These are phyloP conservation scores for Fusarium annulatum DNA, from an alignment of 2,329 filamentous ascomycete species.

Conservation along the genomic window DNA sequence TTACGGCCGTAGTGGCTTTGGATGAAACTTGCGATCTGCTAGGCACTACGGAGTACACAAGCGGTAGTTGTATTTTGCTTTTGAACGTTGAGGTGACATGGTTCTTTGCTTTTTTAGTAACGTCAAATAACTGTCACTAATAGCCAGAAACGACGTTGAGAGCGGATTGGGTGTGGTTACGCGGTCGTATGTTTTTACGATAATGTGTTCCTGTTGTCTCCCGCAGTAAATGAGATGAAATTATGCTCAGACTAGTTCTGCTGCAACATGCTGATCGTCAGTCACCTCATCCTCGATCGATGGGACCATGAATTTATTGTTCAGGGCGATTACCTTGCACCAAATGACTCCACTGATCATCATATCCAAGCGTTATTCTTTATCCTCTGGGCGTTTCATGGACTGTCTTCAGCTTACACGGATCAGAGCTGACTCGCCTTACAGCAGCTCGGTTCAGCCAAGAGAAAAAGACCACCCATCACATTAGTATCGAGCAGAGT, in stretches of 20 bases:
- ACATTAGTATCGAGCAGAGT: not conserved
- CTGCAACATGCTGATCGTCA: slow-evolving; percentile 11
- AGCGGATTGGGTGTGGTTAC: slow-evolving; percentile 2
- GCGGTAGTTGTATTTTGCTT: slow-evolving; percentile 11
- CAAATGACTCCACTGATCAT: slow-evolving; percentile 23
- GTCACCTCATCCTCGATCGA: slow-evolving; percentile 33
- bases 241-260: not conserved
- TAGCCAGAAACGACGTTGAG: not conserved
- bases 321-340: slow-evolving; percentile 6
- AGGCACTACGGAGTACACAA: not conserved
- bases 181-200: slow-evolving; percentile 23
- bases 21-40: slow-evolving; percentile 23
- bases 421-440: slow-evolving; percentile 23
- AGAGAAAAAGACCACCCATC: not conserved
- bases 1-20: slow-evolving; percentile 36
- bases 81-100: slow-evolving; percentile 28
- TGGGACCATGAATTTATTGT: slow-evolving; percentile 17
- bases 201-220: not conserved
- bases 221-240: not conserved
- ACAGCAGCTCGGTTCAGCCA: not conserved
- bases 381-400: slow-evolving; percentile 9
- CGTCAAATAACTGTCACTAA: not conserved
- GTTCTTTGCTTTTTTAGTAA: not conserved
- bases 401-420: not conserved
- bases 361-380: slow-evolving; percentile 9